These are phyloP conservation scores for Saturnispora besseyi DNA, from an alignment of 805 yeast species.

Conservation along the genomic window DNA sequence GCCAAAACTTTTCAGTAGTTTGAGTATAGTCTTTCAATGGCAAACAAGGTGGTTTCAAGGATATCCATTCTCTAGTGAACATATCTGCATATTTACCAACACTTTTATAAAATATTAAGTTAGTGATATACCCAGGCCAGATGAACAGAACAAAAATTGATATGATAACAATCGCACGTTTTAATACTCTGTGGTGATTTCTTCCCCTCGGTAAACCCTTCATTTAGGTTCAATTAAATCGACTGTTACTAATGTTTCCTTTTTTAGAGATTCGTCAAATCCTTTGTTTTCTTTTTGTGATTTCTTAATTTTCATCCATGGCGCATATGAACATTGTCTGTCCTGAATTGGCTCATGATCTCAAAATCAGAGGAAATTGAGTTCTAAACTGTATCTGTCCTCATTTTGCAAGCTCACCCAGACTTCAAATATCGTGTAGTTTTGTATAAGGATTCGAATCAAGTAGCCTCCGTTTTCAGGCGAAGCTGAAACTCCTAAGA, in stretches of 20 bases:
- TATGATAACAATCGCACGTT: background rate
- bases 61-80: constrained; percentile 1
- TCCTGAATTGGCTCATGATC: background rate
- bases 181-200: background rate
- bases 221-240: background rate
- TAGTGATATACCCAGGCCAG: constrained; percentile 6
- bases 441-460: background rate
- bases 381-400: background rate
- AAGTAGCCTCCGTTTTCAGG: background rate
- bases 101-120: constrained; percentile 2
- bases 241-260: background rate
- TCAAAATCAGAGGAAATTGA: background rate
- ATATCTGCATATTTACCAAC: constrained; percentile 2
- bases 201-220: background rate
- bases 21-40: constrained; percentile 19
- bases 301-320: background rate
- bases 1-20: constrained; percentile 22
- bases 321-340: background rate
- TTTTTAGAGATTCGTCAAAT: background rate
- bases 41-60: constrained; percentile 19
- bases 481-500: background rate
- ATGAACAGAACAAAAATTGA: background rate
- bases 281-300: background rate
- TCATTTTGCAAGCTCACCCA: background rate
- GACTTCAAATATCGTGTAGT: background rate